phyloP scores from a whole-genome alignment of 305 asterid species.

The Salvia sclarea region DNA sequence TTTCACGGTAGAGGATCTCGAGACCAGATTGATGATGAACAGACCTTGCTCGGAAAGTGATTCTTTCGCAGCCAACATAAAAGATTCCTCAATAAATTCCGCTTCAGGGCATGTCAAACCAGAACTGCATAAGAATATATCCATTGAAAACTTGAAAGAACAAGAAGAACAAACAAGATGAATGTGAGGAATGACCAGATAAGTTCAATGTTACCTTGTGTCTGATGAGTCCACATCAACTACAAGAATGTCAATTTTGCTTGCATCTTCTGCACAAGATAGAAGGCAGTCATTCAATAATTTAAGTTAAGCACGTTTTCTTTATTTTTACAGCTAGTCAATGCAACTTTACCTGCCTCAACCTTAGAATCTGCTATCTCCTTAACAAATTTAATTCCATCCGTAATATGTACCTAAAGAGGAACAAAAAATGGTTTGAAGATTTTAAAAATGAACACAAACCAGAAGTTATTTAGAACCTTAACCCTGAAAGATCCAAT shows the following conservation, averaged over 20 bases:
- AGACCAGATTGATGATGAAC: constrained; percentile 76
- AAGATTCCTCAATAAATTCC: constrained; percentile 80
- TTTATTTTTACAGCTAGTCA: constrained; percentile 24
- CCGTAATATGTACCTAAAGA: constrained; percentile 65
- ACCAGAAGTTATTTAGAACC: neutral
- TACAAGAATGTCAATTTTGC: constrained; percentile 62
- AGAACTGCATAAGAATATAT: constrained; percentile 52
- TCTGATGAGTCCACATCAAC: constrained; percentile 96
- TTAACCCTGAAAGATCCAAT: neutral
- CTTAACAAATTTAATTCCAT: constrained; percentile 69
- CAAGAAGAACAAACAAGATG: neutral
- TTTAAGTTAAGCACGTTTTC: constrained; percentile 17
- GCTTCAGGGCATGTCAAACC: constrained; percentile 90
- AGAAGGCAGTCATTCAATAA: constrained; percentile 27
- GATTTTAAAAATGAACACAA: neutral
- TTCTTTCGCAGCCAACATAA: constrained; percentile 56
- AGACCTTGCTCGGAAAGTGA: constrained; percentile 82
- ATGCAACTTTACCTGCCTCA: constrained; percentile 41
- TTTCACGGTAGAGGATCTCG: constrained; percentile 75
- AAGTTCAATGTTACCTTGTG: constrained; percentile 49
- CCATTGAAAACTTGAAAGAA: constrained; percentile 12
- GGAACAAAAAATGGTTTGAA: neutral
- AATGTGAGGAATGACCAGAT: neutral
- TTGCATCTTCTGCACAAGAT: constrained; percentile 42
- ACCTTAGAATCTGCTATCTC: constrained; percentile 39